Base-by-base conservation (phyloP, 768 basidiomycete species). In the Suillus cothurnatus region DNA sequence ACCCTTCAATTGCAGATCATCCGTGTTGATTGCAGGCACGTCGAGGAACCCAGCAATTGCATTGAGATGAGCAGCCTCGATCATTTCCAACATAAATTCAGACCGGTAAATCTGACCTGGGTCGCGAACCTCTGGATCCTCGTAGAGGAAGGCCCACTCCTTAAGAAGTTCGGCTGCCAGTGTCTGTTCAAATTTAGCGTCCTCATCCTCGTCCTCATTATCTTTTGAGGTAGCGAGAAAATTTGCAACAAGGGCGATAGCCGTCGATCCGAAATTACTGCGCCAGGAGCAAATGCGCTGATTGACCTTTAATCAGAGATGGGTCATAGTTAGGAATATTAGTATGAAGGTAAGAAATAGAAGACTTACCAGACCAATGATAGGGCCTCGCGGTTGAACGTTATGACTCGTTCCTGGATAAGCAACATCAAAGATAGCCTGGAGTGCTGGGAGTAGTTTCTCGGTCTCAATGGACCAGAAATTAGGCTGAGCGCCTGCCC, bases 251-350 rank as follows among this genome's bases (percentile, higher is more conserved):
- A 66, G 61, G 11, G 45, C 23, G 21, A 62, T 55, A 23, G 67
- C 53, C 15, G 57, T 63, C 3, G 57, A 65, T n/a, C 67, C 23
- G 12, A 68, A 55, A 28, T 62, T 23, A 41, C 47, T 68, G 23
- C 64, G 17, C 67, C 67, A 68, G 56, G 65, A 53, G 39, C 45
- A 21, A 15, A 68, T 21, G 28, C 56, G 39, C 45, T 68, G 67
- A 14, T 21, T 39, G 4, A 31, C 47, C 64, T 67, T 36, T 47
- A 12, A 12, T 47, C 9, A n/a, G 45, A 45, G 45, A n/a, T 47
- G 47, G 12, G n/a, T 45, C n/a, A 23, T 23, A 23, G 23, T 21
- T 26, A 62, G 23, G 6, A n/a, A 66, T 36, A 17, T 17, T 43
- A 43, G 17, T 63, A 15, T 47, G 14, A 62, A 31, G 8, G 55